Base-by-base conservation (phyloP, 306 rosid genomes). In the Begonia fuchsioides region DNA sequence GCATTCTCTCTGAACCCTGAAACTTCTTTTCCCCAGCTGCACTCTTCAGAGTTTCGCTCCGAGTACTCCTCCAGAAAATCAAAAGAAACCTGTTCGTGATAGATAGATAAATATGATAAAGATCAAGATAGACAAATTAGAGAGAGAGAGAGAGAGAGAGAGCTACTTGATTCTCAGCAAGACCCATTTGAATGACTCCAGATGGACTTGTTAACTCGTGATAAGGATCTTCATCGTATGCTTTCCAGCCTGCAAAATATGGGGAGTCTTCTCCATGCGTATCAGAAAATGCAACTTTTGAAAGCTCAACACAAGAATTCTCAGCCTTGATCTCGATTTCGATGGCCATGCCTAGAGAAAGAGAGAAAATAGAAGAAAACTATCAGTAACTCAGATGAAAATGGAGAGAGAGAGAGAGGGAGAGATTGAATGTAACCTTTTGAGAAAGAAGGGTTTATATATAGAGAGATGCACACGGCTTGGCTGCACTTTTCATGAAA, bases 241-340 rank as follows among this genome's bases (percentile, higher is more conserved):
- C 95, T 75, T 81, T 90, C 97, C 97, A 90, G 11, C 97, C 97
- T 14, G 92, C 95, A 61, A 90, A 90, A 45, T 90, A 90, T 8
- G 95, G 97, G 0, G 97, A 90, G 61, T 90, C 67, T 61, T 90
- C 97, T 0, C 97, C 97, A 45, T 90, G 97, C 44, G 97, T 90
- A 9, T 77, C 79, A 19, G 97, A 90, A 44, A 50, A 65, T 35
- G 95, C 95, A 15, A 90, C 49, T 6, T 59, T 65, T 20, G 97
- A 90, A 16, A 90, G 80, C 57, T 49, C 76, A 64, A 70, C 67
- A 15, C 72, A 49, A 11, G 74, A n/a, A 1, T 44, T 32, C 10
- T 17, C 55, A 67, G 55, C 69, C 71, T 69, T 84, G 5, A 46
- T 35, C 50, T 56, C 63, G 44, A 69, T 73, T 79, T 74, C 82